Evolutionary conservation across 2,329 filamentous ascomycete genomes (phyloP), one percentile per base, ranked within the genome.

Genomic region (Hypoxylon sp.): DNA sequence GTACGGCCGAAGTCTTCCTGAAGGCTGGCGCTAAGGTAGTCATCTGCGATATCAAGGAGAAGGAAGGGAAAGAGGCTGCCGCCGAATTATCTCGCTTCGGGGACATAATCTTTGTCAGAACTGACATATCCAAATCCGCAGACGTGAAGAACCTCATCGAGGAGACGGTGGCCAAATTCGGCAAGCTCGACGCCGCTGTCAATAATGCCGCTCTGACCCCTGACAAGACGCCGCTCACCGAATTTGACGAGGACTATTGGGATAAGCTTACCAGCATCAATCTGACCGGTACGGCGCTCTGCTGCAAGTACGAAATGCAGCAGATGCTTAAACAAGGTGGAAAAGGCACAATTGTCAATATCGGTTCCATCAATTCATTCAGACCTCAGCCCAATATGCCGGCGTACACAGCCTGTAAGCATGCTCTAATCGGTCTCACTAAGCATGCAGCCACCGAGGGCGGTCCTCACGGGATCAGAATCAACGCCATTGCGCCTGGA

Each of bases 391-490:
- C 78, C 0, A 77, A 79, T 14, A 81, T 81, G 72, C 79, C 79
- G 0, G 81, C 82, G 2, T 84, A 84, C 67, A 80, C 77, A 3
- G 75, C 78, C 2, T 77, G 79, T 9, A 85, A 84, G 68, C 83
- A 81, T 66, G 83, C 77, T 1, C 68, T 84, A 3, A 74, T 84
- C 5, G 83, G 81, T 1, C 75, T 84, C 57, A 83, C 82, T 11
- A 82, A 83, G 46, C 72, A 74, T 46, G 79, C 78, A 2, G 76
- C 80, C 3, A 77, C 73, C 31, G 79, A 81, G 62, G 75, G 74
- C 11, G 79, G 76, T 0, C 65, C 71, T 11, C 67, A 71, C 10
- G 76, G 75, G 4, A 80, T 82, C 44, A 71, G 80, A 26, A 77
- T 81, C 10, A 82, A 81, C 51, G 74, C 77, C 2, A 70, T 81